Evolutionary conservation across 2,329 filamentous ascomycete species (phyloP), one percentile per base, ranked within the genome.

Genomic region (Fusarium kyushuense): DNA sequence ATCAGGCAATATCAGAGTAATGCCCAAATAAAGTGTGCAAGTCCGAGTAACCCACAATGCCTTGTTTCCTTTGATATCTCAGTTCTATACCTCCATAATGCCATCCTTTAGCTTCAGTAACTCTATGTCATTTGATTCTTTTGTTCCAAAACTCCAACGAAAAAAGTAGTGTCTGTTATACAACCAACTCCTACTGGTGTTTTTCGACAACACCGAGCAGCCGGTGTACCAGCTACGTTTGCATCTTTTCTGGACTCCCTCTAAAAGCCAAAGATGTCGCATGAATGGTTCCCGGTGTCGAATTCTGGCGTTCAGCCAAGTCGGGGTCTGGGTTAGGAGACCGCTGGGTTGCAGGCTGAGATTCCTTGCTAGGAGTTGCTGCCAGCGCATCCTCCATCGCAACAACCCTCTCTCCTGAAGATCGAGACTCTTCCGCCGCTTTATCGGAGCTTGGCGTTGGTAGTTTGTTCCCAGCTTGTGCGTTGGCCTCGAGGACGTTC

Each of bases 191-290:
- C 58, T 71, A 80, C 43, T 79, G 69, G 23, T 70, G 70, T 25
- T 65, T 73, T 27, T 65, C 73, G n/a, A 71, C 70, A 33, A 79
- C 74, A 62, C 77, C 73, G 33, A 81, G 69, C 19, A 77, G 70
- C 40, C 76, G 69, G 21, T 72, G 67, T 25, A 63, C 71, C 11
- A 76, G 72, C 33, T 79, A 69, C 46, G 74, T 73, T 53, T 80
- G 79, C 51, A 79, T 72, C 79, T 89, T 89, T 74, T 89, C 88
- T 25, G 87, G 87, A 72, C 87, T 89, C 68, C 85, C 85, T 73
- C 87, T 84, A 79, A 87, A 87, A 72, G 87, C 86, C 71, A 90
- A 76, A 30, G 84, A 78, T 16, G 83, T 84, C 27, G 81, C 74
- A 51, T 79, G 75, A 35, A 79, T 75, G 10, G 76, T 66, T 12